These are phyloP conservation scores for Bipolaris zeicola DNA, from an alignment of 2,329 filamentous ascomycete genomes.

Conservation along the genomic window DNA sequence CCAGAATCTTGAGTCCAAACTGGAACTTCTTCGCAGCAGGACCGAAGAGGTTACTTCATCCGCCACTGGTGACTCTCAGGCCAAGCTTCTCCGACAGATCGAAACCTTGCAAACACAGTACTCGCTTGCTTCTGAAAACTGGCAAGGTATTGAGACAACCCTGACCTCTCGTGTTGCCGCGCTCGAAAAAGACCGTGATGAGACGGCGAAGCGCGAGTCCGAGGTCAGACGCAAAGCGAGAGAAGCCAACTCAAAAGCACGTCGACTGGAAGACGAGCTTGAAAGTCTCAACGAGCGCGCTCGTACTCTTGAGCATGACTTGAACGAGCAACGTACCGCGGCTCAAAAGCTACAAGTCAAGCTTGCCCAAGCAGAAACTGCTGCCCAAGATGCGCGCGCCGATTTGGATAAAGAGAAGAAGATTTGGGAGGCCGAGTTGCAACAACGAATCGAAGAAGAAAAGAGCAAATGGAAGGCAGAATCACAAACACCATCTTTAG, in stretches of 20 bases:
- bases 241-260: slow-evolving; percentile 73
- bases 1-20: slow-evolving; percentile 80
- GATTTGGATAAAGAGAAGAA: slow-evolving; percentile 66
- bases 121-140: slow-evolving; percentile 91
- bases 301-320: slow-evolving; percentile 68
- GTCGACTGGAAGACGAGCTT: slow-evolving; percentile 80
- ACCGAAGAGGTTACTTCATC: slow-evolving; percentile 90
- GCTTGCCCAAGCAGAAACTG: slow-evolving; percentile 67
- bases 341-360: slow-evolving; percentile 67
- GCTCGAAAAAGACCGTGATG: slow-evolving; percentile 90
- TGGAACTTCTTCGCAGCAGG: slow-evolving; percentile 82
- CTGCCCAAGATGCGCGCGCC: slow-evolving; percentile 63
- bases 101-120: slow-evolving; percentile 97
- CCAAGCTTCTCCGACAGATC: slow-evolving; percentile 89
- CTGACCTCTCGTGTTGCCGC: slow-evolving; percentile 75
- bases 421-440: slow-evolving; percentile 61
- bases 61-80: slow-evolving; percentile 79
- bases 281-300: slow-evolving; percentile 70
- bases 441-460: slow-evolving; percentile 69
- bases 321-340: slow-evolving; percentile 64
- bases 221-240: slow-evolving; percentile 89
- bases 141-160: slow-evolving; percentile 93
- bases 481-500: slow-evolving; percentile 39
- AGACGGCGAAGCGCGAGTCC: slow-evolving; percentile 78
- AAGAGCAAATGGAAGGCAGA: slow-evolving; percentile 63